Percentiles rank a stretch among this genome's conserved stretches.
Evolutionary conservation across 495 filamentous ascomycete species (phyloP).

Genomic region (Xylaria acuta): DNA sequence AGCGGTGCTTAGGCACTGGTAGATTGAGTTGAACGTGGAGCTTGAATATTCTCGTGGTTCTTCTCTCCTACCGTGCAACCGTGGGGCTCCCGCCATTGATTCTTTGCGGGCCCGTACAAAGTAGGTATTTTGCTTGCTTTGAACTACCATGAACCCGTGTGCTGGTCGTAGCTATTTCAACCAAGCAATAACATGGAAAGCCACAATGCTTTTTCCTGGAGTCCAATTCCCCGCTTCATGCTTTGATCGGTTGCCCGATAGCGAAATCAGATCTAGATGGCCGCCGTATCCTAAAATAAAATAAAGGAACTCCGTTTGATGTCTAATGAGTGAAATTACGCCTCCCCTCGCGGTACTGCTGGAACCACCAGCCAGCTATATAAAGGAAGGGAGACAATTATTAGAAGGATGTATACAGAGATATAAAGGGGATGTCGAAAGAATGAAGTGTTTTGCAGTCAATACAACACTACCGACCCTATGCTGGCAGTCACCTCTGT

Average conservation of each 20-base stretch:
- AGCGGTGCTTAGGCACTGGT: neutral
- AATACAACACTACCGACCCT: neutral
- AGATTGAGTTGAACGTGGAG: neutral
- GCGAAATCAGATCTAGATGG: slow-evolving; percentile 26
- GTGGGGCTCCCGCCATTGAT: neutral
- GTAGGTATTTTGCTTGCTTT: neutral
- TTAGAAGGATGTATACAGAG: slow-evolving; percentile 1
- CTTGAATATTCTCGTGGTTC: neutral
- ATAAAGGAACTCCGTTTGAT: slow-evolving; percentile 22
- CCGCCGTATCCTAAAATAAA: slow-evolving; percentile 17
- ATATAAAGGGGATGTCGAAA: neutral
- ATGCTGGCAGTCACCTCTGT: slow-evolving; percentile 4
- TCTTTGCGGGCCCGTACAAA: neutral
- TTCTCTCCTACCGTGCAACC: neutral
- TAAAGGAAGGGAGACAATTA: neutral
- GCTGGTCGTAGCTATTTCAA: neutral
- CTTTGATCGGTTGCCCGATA: slow-evolving; percentile 18
- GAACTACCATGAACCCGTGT: neutral
- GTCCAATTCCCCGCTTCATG: slow-evolving; percentile 21
- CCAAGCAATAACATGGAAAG: slow-evolving; percentile 15
- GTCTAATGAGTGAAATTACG: slow-evolving; percentile 5
- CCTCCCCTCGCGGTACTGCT: neutral
- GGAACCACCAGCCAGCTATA: neutral
- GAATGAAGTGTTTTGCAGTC: neutral
- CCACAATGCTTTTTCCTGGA: slow-evolving; percentile 23